Evolutionary conservation across 2,329 filamentous ascomycete genomes (phyloP).

Genomic region (Allantophomopsis lycopodina): DNA sequence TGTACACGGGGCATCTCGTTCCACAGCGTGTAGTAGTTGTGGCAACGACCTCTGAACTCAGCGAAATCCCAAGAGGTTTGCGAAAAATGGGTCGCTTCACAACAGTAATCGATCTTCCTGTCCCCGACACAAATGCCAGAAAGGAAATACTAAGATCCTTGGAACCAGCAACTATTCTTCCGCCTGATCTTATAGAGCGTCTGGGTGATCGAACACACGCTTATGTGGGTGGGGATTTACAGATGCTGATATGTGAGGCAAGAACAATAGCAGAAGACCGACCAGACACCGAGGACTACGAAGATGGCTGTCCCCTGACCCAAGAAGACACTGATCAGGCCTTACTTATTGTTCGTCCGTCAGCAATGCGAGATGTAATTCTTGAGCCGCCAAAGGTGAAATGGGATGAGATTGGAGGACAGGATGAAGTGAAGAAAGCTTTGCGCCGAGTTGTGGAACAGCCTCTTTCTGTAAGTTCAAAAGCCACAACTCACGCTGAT

Average conservation of each 20-base stretch:
- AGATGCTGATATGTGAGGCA: constrained; percentile 45
- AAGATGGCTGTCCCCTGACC: constrained; percentile 8
- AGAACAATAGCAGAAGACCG: constrained; percentile 20
- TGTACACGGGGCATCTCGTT: constrained; percentile 9
- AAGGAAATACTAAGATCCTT: constrained; percentile 56
- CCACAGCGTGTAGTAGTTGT: constrained; percentile 54
- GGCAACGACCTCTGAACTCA: constrained; percentile 59
- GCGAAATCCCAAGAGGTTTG: constrained; percentile 58
- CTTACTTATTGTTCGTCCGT: constrained; percentile 58
- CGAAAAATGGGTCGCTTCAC: constrained; percentile 51
- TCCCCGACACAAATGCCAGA: constrained; percentile 59
- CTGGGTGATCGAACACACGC: constrained; percentile 72
- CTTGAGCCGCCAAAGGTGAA: constrained; percentile 74
- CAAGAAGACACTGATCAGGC: constrained; percentile 49
- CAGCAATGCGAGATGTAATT: constrained; percentile 80
- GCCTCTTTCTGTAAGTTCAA: constrained; percentile 12
- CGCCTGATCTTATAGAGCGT: constrained; percentile 36
- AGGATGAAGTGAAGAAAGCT: constrained; percentile 57
- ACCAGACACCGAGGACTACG: constrained; percentile 1
- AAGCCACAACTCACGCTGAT: background rate
- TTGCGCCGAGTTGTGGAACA: constrained; percentile 29
- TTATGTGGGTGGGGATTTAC: constrained; percentile 68
- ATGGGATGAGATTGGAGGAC: constrained; percentile 83
- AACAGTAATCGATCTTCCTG: constrained; percentile 57
- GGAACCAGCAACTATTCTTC: constrained; percentile 26